Evolutionary conservation across 805 yeast genomes (phyloP), one percentile per base, ranked within the genome.

Genomic region (Hanseniaspora valbyensis): DNA sequence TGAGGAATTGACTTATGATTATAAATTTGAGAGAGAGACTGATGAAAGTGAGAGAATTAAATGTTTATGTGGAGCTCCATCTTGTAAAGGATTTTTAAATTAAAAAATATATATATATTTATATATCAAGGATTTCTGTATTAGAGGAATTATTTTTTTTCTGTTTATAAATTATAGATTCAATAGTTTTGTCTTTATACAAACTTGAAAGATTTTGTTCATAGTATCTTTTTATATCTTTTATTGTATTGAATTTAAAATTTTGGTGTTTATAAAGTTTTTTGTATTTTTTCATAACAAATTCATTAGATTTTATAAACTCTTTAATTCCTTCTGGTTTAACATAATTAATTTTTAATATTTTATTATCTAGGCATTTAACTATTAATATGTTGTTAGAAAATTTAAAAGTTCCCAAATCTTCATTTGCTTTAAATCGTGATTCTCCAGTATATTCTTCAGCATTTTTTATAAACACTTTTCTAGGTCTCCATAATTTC

Each of bases 21-120:
- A 92, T 64, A 89, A 90, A 64, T 92, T 92, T 63, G 96, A 88
- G 65, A 72, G 95, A 50, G 96, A 89, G 61, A 79, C 83, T 5
- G 85, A 86, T 57, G 94, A 86, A 54, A 88, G 78, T 40, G 95
- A 87, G 61, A 71, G 96, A 55, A 81, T 89, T 54, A 78, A 86
- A 12, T 92, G 99, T 69, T 72, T 87, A 13, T 92, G 99, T 72
- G 99, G 99, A 3, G 89, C 96, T 1, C 80, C 88, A 0, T 88
- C 84, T 0, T 92, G 99, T 67, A 88, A 88, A 64, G 97, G 96
- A 0, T 90, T 77, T 61, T 71, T 90, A 58, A 90, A 90, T 62
- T 89, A 61, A 57, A 7, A 32, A 32, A n/a, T 16, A 34, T 36
- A 30, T 22, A 16, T 9, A 19, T 37, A 14, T 28, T 38, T 30